These are phyloP conservation scores for Candida khao-thaluensis DNA, from an alignment of 805 yeast species.

Conservation along the genomic window DNA sequence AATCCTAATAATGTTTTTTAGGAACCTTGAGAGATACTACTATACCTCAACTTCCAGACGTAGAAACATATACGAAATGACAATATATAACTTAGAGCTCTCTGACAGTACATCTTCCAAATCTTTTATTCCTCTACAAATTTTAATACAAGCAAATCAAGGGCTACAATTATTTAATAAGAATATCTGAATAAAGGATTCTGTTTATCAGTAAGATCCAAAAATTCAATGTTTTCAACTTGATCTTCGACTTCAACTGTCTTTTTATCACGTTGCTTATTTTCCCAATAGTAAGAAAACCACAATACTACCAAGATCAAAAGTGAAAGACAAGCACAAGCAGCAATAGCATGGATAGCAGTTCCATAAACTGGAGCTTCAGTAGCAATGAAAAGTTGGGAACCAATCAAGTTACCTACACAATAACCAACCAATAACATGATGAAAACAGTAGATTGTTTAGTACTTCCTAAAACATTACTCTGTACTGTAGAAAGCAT, in stretches of 20 bases:
- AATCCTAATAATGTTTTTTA: slow-evolving; percentile 3
- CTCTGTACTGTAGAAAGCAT: slow-evolving; percentile 31
- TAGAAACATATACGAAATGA: too few species aligned
- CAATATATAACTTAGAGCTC: too few species aligned
- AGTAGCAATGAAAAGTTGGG: slow-evolving; percentile 44
- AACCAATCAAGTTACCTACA: slow-evolving; percentile 55
- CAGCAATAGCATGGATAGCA: slow-evolving; percentile 35
- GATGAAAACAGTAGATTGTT: slow-evolving; percentile 48
- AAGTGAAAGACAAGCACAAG: slow-evolving; percentile 27
- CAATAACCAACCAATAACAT: slow-evolving; percentile 47
- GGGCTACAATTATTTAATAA: slow-evolving; percentile 55
- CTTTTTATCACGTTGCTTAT: slow-evolving; percentile 34
- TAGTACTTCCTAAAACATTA: slow-evolving; percentile 57
- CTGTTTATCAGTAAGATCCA: slow-evolving; percentile 54
- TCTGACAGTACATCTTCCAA: too few species aligned
- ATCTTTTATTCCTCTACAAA: too few species aligned
- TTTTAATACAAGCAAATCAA: slow-evolving; percentile 37
- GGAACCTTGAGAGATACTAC: too few species aligned
- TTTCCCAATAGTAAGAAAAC: slow-evolving; percentile 29
- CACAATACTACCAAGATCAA: slow-evolving; percentile 24
- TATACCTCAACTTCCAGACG: too few species aligned
- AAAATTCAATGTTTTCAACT: slow-evolving; percentile 47
- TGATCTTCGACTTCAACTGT: slow-evolving; percentile 36
- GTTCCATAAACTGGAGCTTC: slow-evolving; percentile 46
- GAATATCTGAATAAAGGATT: slow-evolving; percentile 56